Conservation (phyloP, 768 basidiomycete species). For the Serendipita sp. region DNA sequence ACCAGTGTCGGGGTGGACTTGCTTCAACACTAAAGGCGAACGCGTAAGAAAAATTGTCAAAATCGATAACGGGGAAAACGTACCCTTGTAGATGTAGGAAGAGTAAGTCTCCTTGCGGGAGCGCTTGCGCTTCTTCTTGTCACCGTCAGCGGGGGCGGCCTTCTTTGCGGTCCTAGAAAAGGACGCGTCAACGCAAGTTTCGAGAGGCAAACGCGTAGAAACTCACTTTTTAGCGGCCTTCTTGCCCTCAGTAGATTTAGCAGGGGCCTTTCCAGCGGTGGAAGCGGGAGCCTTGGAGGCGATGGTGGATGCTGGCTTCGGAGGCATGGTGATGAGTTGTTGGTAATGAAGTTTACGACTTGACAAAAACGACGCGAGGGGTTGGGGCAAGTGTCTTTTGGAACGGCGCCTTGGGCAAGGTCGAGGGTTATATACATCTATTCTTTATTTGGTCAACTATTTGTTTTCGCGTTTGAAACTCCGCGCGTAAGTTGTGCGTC, state of each 20-base stretch:
- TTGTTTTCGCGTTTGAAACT: background rate
- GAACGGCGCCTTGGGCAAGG: too few relatives aligned
- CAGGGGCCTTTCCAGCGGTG: slow-evolving; percentile 26
- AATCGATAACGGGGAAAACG: slow-evolving; percentile 12
- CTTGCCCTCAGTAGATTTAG: slow-evolving; percentile 36
- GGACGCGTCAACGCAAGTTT: background rate
- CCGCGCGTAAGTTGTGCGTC: background rate
- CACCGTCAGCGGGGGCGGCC: slow-evolving; percentile 30
- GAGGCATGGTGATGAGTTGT: slow-evolving; percentile 13
- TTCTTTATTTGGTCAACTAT: background rate
- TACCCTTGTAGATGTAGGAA: slow-evolving; percentile 75
- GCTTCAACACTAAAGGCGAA: slow-evolving; percentile 49
- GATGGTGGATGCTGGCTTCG: slow-evolving; percentile 27
- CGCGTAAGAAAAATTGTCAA: background rate
- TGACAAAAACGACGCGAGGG: background rate
- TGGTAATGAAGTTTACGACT: background rate
- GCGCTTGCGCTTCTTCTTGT: slow-evolving; percentile 74
- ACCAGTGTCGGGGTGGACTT: slow-evolving; percentile 88
- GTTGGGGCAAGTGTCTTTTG: background rate
- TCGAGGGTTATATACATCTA: background rate
- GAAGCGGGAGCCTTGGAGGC: slow-evolving; percentile 39
- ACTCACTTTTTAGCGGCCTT: slow-evolving; percentile 40
- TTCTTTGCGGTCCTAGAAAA: slow-evolving; percentile 22
- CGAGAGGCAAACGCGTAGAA: too few relatives aligned
- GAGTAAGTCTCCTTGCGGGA: slow-evolving; percentile 69